These are phyloP conservation scores for Podaxis mareebaensis DNA, from an alignment of 768 basidiomycete genomes.

Conservation along the genomic window DNA sequence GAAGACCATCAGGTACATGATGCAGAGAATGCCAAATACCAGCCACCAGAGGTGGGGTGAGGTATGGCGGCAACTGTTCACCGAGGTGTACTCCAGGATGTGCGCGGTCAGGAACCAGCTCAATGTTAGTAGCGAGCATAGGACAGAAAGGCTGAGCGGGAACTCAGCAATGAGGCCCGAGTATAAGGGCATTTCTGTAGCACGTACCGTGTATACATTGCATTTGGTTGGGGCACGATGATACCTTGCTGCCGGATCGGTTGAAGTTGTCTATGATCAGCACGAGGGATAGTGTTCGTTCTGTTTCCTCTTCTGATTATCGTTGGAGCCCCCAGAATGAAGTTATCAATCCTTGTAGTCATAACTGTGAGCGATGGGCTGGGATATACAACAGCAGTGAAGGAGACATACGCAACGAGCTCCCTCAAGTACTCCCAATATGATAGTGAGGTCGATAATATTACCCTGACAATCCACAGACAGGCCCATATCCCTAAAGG, in stretches of 20 bases:
- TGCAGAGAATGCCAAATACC: slow-evolving; percentile 75
- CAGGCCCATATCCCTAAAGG: slow-evolving; percentile 70
- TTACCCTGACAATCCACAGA: slow-evolving; percentile 60
- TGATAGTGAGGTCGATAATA: slow-evolving; percentile 47
- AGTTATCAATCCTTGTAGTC: background rate
- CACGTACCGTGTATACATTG: slow-evolving; percentile 41
- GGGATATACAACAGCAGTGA: background rate
- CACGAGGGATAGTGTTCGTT: slow-evolving; percentile 5
- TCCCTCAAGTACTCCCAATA: slow-evolving; percentile 58
- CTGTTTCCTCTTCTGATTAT: slow-evolving; percentile 12
- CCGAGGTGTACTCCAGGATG: slow-evolving; percentile 75
- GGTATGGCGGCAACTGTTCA: slow-evolving; percentile 68
- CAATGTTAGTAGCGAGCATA: slow-evolving; percentile 70
- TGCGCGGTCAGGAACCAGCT: slow-evolving; percentile 85
- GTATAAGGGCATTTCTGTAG: slow-evolving; percentile 20
- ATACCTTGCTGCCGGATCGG: slow-evolving; percentile 16
- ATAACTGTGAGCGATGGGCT: background rate
- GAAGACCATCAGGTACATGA: slow-evolving; percentile 71
- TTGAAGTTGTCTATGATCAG: slow-evolving; percentile 7
- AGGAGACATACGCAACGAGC: slow-evolving; percentile 27
- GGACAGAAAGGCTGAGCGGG: slow-evolving; percentile 52
- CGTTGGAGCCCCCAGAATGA: background rate
- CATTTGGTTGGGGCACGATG: slow-evolving; percentile 14
- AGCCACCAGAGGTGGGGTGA: slow-evolving; percentile 90
- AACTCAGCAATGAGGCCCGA: slow-evolving; percentile 25